Conservation (phyloP, 148 eudicot genomes). For the Cornus controversa region DNA sequence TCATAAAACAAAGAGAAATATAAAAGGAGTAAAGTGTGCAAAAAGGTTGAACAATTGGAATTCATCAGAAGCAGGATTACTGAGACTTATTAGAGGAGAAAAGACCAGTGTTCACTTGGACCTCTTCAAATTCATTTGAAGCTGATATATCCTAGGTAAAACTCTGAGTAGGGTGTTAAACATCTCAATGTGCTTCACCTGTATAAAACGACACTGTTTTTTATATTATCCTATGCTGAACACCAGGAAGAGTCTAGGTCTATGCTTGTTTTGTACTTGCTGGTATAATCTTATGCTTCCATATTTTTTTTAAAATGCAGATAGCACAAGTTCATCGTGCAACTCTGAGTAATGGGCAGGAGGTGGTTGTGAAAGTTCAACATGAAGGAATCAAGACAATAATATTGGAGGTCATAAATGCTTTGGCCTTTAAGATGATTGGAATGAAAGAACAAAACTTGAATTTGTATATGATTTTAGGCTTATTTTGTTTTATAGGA, state of each 20-base stretch:
- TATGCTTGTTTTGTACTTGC: neutral
- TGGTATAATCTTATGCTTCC: neutral
- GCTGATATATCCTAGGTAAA: neutral
- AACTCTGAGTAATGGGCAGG: slow-evolving; percentile 70
- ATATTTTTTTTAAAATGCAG: slow-evolving; percentile 37
- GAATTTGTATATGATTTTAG: slow-evolving; percentile 20
- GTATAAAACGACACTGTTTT: neutral
- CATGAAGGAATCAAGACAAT: slow-evolving; percentile 83
- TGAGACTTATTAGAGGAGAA: neutral
- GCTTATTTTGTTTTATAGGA: slow-evolving; percentile 53
- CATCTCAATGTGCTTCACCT: neutral
- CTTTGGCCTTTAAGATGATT: slow-evolving; percentile 15
- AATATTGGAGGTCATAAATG: slow-evolving; percentile 73
- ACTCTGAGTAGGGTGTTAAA: neutral
- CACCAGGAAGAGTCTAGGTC: neutral
- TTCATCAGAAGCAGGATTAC: neutral
- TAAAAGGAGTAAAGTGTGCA: slow-evolving; percentile 6
- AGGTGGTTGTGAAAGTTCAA: slow-evolving; percentile 96
- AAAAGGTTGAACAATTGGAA: neutral
- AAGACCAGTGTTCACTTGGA: neutral
- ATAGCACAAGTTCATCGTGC: slow-evolving; percentile 99
- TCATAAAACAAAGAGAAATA: too few species aligned
- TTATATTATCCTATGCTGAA: neutral
- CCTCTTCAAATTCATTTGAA: neutral
- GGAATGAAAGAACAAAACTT: slow-evolving; percentile 10